phyloP scores from a whole-genome alignment of 108 stramenopile genomes.

The Discostella stelligeroides region DNA sequence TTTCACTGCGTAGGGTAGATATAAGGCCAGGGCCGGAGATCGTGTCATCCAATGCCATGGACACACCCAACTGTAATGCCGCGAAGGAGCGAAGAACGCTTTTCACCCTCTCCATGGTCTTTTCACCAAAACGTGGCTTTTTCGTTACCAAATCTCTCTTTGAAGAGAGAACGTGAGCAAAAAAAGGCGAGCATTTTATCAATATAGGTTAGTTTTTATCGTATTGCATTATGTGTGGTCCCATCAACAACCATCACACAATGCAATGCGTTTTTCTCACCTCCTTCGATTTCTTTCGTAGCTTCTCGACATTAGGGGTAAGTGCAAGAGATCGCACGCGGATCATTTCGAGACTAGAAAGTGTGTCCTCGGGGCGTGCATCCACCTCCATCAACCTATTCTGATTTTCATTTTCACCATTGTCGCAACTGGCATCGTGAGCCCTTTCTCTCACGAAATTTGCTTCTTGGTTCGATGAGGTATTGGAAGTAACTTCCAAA shows the following conservation, averaged over 20 bases:
- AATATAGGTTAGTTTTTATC: no score
- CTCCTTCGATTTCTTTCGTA: slow-evolving; percentile 46
- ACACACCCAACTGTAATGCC: slow-evolving; percentile 43
- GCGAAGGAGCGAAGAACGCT: slow-evolving; percentile 47
- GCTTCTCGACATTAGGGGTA: slow-evolving; percentile 54
- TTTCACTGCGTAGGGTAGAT: slow-evolving; percentile 18
- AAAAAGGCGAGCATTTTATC: not conserved
- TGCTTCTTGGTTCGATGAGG: not conserved
- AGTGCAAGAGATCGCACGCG: slow-evolving; percentile 23
- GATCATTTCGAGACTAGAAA: slow-evolving; percentile 23
- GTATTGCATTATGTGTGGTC: no score
- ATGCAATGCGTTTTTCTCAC: slow-evolving; percentile 28
- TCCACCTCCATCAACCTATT: slow-evolving; percentile 2
- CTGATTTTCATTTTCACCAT: not conserved
- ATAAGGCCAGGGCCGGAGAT: slow-evolving; percentile 3
- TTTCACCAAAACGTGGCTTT: slow-evolving; percentile 77
- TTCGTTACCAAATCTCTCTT: slow-evolving; percentile 78
- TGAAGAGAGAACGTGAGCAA: not conserved
- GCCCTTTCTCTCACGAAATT: no score
- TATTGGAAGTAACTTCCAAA: slow-evolving; percentile 1
- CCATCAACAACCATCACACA: no score
- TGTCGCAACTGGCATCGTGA: no score
- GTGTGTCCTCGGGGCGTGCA: slow-evolving; percentile 32
- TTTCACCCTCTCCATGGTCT: slow-evolving; percentile 59
- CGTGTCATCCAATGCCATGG: slow-evolving; percentile 17